Evolutionary conservation across 371 early-diverging fungal species (phyloP).

Genomic region (Blakeslea trispora): DNA sequence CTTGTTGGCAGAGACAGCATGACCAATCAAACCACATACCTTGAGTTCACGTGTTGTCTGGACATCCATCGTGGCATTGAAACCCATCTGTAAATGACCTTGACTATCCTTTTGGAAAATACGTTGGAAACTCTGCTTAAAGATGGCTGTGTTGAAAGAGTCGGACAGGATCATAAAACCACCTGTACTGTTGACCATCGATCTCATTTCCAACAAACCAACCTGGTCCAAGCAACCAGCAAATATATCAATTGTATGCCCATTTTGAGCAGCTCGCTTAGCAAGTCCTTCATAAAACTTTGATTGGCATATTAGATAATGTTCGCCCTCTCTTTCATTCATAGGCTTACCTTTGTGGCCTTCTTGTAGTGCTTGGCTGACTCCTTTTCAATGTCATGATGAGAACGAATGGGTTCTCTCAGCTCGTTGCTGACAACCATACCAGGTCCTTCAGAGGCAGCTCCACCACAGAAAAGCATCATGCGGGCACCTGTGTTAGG

Average conservation of each 20-base stretch:
- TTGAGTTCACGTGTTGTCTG: conserved; percentile 92
- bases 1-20: conserved; percentile 88
- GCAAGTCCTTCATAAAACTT: conserved; percentile 94
- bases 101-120: conserved; percentile 90
- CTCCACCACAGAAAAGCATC: conserved; percentile 98
- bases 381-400: conserved; percentile 97
- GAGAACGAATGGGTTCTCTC: conserved; percentile 95
- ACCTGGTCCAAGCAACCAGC: conserved; percentile 57
- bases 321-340: not conserved
- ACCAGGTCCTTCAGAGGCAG: conserved; percentile 99
- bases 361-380: conserved; percentile 91
- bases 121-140: conserved; percentile 95
- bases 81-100: conserved; percentile 92
- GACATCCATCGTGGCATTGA: conserved; percentile 98
- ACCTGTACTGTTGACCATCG: conserved; percentile 90
- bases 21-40: conserved; percentile 96
- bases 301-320: not conserved
- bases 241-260: conserved; percentile 56
- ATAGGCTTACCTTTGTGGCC: conserved; percentile 69
- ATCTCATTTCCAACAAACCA: conserved; percentile 96
- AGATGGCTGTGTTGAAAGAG: conserved; percentile 94
- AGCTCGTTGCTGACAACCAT: conserved; percentile 93
- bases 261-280: conserved; percentile 77
- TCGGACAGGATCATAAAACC: conserved; percentile 97
- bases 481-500: conserved; percentile 95